These are phyloP conservation scores for Pseudogymnoascus sp. DNA, from an alignment of 2,329 filamentous ascomycete species.

Conservation along the genomic window DNA sequence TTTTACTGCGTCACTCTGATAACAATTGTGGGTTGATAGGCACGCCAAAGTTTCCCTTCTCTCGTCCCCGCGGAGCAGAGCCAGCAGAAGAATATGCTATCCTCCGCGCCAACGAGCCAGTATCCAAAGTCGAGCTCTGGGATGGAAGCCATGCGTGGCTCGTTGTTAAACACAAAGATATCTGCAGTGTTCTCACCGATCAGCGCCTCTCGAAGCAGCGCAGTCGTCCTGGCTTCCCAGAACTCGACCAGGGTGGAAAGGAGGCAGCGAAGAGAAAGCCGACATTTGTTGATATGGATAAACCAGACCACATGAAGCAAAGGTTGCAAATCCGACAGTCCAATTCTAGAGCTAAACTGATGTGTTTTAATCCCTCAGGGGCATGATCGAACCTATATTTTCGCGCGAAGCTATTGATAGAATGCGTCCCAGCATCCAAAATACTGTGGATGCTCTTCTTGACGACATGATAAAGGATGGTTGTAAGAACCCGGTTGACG, in stretches of 20 bases:
- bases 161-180: slow-evolving; percentile 41
- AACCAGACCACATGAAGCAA: slow-evolving; percentile 41
- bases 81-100: slow-evolving; percentile 39
- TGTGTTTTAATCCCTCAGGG: slow-evolving; percentile 21
- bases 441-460: slow-evolving; percentile 38
- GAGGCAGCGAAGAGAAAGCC: slow-evolving; percentile 41
- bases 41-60: slow-evolving; percentile 33
- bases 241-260: slow-evolving; percentile 40
- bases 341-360: not conserved
- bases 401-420: slow-evolving; percentile 32
- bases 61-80: slow-evolving; percentile 32
- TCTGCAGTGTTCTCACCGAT: slow-evolving; percentile 38
- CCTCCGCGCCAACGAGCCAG: slow-evolving; percentile 36
- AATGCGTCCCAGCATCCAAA: slow-evolving; percentile 39
- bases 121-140: slow-evolving; percentile 40
- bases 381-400: slow-evolving; percentile 42
- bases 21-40: slow-evolving; percentile 10
- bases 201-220: slow-evolving; percentile 42
- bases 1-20: not conserved
- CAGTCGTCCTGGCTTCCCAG: slow-evolving; percentile 38
- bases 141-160: slow-evolving; percentile 43
- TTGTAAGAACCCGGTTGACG: slow-evolving; percentile 34
- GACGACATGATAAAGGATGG: slow-evolving; percentile 34
- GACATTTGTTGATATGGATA: slow-evolving; percentile 46
- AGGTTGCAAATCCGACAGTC: slow-evolving; percentile 24